A percentile compares a stretch with the other conserved stretches of the same genome.
These are phyloP conservation scores for Coelastrella sp. DNA, from an alignment of 139 green algal genomes.

Conservation along the genomic window DNA sequence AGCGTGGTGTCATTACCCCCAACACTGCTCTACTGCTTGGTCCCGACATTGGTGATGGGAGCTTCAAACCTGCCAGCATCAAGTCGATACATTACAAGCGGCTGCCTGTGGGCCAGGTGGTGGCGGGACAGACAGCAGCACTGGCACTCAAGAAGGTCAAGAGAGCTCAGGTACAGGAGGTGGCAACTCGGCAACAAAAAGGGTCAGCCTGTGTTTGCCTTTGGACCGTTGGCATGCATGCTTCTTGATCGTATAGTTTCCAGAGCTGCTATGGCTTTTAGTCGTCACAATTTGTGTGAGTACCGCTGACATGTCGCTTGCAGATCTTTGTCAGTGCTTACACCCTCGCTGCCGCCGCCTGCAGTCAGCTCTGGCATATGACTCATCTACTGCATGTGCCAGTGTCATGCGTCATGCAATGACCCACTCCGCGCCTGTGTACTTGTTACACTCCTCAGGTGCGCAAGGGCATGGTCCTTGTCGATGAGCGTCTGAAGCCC, in stretches of 20 bases:
- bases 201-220: no score
- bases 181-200: no score
- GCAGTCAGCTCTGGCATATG: no score
- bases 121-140: constrained; percentile 91
- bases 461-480: constrained; percentile 89
- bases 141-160: constrained; percentile 94
- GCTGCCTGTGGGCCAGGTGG: constrained; percentile 78
- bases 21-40: constrained; percentile 85
- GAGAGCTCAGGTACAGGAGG: constrained; percentile 63
- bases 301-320: no score
- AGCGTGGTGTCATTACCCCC: constrained; percentile 80
- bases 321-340: no score
- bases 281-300: no score
- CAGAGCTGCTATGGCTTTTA: not conserved
- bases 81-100: constrained; percentile 93
- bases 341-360: no score
- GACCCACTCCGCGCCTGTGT: no score
- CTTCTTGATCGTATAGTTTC: not conserved
- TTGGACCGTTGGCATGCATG: not conserved
- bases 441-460: constrained; percentile 17
- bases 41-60: constrained; percentile 84
- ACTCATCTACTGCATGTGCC: no score
- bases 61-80: constrained; percentile 86
- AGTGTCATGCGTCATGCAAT: no score
- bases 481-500: constrained; percentile 76